phyloP scores from a whole-genome alignment of 495 filamentous ascomycete species.

The Neurospora sp. region DNA sequence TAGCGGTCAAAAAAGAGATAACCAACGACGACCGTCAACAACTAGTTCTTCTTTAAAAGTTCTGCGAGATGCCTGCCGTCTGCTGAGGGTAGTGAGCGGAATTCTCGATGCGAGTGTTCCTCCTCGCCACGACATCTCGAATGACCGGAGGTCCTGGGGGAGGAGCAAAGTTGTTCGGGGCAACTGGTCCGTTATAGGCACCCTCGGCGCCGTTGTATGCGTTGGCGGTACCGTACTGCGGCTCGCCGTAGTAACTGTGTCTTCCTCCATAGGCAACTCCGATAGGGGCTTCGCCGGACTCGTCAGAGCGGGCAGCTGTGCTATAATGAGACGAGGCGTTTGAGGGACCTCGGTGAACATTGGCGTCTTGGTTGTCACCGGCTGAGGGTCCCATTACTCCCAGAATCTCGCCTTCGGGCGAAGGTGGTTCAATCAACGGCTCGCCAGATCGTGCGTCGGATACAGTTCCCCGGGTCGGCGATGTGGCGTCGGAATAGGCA shows the following conservation, averaged over 20 bases:
- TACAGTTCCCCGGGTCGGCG: constrained; percentile 57
- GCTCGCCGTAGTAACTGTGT: constrained; percentile 31
- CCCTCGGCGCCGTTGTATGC: constrained; percentile 29
- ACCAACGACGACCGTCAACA: neutral
- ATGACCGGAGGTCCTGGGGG: constrained; percentile 62
- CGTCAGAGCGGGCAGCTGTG: constrained; percentile 68
- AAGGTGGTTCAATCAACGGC: constrained; percentile 50
- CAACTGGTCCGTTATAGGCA: constrained; percentile 18
- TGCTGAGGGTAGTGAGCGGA: constrained; percentile 77
- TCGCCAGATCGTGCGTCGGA: constrained; percentile 69
- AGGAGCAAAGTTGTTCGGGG: constrained; percentile 13
- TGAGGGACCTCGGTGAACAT: constrained; percentile 81
- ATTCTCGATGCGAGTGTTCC: constrained; percentile 91
- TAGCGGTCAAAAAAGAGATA: neutral
- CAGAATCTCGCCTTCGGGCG: constrained; percentile 59
- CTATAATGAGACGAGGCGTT: constrained; percentile 97
- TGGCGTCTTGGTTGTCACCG: constrained; percentile 48
- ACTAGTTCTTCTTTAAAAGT: constrained; percentile 51
- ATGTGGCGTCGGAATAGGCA: constrained; percentile 68
- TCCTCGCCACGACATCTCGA: constrained; percentile 79
- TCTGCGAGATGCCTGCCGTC: constrained; percentile 95
- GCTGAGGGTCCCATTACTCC: constrained; percentile 65
- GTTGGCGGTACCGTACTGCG: constrained; percentile 43
- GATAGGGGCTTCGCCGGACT: constrained; percentile 59
- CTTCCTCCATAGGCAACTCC: constrained; percentile 35